phyloP scores from a whole-genome alignment of 1,284 basidiomycete species.

The Acaromyces ingoldii region DNA sequence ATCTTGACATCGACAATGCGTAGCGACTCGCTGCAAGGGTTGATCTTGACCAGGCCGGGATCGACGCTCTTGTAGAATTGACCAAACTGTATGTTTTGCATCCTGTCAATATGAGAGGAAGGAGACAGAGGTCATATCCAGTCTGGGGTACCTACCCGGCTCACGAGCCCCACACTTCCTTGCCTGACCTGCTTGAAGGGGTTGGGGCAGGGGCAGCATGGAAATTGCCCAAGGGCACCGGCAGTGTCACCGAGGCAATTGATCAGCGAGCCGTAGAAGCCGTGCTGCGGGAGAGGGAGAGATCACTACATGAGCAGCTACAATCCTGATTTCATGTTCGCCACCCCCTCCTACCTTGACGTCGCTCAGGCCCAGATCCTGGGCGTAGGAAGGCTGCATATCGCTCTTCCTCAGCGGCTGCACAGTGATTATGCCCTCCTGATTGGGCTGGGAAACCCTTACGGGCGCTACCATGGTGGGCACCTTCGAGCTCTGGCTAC shows the following conservation, averaged over 20 bases:
- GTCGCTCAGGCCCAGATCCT: slow-evolving; percentile 22
- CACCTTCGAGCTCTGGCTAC: too few species aligned
- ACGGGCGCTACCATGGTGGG: too few species aligned
- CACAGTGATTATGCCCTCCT: slow-evolving; percentile 53
- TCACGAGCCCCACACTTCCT: slow-evolving; percentile 84
- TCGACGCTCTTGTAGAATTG: slow-evolving; percentile 92
- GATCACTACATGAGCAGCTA: too few species aligned
- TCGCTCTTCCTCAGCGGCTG: slow-evolving; percentile 75
- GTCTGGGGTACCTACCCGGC: too few species aligned
- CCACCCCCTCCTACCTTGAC: too few species aligned
- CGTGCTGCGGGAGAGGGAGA: too few species aligned
- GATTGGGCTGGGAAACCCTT: too few species aligned
- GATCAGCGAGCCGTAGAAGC: slow-evolving; percentile 39
- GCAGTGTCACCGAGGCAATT: slow-evolving; percentile 41
- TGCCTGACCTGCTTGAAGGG: slow-evolving; percentile 68
- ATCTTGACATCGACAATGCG: slow-evolving; percentile 79
- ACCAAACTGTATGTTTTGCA: too few species aligned
- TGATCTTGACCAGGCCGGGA: slow-evolving; percentile 83
- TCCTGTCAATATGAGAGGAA: too few species aligned
- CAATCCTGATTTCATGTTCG: too few species aligned
- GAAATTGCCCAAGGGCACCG: slow-evolving; percentile 41
- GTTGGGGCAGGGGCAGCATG: slow-evolving; percentile 51
- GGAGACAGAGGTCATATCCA: too few species aligned
- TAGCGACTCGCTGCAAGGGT: slow-evolving; percentile 77
- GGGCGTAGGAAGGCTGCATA: slow-evolving; percentile 65